Evolutionary conservation across 1,139 yeast species (phyloP).

Genomic region (Suhomyces bolitotheri): DNA sequence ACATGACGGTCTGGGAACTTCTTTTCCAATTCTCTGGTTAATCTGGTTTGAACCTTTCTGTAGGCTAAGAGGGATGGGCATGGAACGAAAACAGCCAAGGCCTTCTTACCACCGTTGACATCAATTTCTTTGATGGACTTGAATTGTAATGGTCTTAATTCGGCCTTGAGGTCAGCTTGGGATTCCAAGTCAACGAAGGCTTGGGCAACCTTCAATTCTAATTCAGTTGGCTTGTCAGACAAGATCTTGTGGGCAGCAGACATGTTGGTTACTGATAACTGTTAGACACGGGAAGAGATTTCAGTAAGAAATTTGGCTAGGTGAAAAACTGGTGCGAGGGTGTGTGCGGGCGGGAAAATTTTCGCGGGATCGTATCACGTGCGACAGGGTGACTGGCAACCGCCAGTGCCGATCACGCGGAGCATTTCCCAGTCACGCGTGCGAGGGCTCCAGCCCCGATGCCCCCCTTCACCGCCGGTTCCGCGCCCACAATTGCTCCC

Average conservation of each 20-base stretch:
- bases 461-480: no score
- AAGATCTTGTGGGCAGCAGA: slow-evolving; percentile 96
- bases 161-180: slow-evolving; percentile 96
- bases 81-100: slow-evolving; percentile 97
- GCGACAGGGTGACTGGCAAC: background rate
- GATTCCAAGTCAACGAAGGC: slow-evolving; percentile 97
- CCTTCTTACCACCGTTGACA: slow-evolving; percentile 98
- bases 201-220: slow-evolving; percentile 99
- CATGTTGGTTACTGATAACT: slow-evolving; percentile 49
- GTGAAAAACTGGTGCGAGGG: slow-evolving; percentile 8
- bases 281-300: slow-evolving; percentile 12
- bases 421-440: background rate
- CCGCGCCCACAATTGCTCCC: no score
- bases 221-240: slow-evolving; percentile 90
- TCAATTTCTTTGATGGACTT: slow-evolving; percentile 97
- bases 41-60: slow-evolving; percentile 97
- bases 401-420: background rate
- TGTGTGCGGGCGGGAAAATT: slow-evolving; percentile 14
- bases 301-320: slow-evolving; percentile 6
- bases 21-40: slow-evolving; percentile 99
- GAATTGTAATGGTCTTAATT: slow-evolving; percentile 97
- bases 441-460: background rate
- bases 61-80: slow-evolving; percentile 89
- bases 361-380: slow-evolving; percentile 9
- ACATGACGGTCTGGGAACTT: slow-evolving; percentile 99